Conservation (phyloP, 805 yeast species). For the Candida sakaeoensis region DNA sequence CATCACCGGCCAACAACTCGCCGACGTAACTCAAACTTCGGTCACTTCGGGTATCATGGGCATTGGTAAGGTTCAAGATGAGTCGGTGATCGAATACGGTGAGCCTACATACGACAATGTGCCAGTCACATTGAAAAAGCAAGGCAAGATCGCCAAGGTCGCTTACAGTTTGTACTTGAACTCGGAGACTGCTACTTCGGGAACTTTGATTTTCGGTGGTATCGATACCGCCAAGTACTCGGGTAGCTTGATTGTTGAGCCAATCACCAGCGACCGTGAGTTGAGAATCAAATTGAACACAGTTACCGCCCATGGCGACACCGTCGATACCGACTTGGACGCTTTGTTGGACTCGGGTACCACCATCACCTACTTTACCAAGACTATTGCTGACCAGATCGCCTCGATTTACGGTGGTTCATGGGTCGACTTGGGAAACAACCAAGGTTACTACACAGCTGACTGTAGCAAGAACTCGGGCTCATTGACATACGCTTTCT, state of each 20-base stretch:
- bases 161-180: conserved; percentile 38
- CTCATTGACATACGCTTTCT: neutral
- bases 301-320: conserved; percentile 19
- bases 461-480: conserved; percentile 7
- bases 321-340: conserved; percentile 15
- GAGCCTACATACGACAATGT: conserved; percentile 23
- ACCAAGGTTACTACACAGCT: conserved; percentile 2
- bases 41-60: conserved; percentile 76
- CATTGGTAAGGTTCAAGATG: conserved; percentile 66
- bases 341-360: conserved; percentile 35
- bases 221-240: conserved; percentile 26
- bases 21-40: conserved; percentile 25
- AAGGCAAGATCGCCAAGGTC: conserved; percentile 30
- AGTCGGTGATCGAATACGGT: conserved; percentile 41
- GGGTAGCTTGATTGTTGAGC: conserved; percentile 16
- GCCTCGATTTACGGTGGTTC: conserved; percentile 11
- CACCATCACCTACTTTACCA: conserved; percentile 43
- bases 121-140: conserved; percentile 28
- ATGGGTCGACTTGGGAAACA: conserved; percentile 6
- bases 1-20: conserved; percentile 15
- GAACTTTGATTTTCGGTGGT: conserved; percentile 32
- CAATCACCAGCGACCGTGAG: neutral
- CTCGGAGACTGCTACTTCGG: conserved; percentile 16
- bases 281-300: conserved; percentile 46
- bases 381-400: conserved; percentile 13